Evolutionary conservation across 371 early-diverging fungal species (phyloP).

Genomic region (Synchytrium microbalum): DNA sequence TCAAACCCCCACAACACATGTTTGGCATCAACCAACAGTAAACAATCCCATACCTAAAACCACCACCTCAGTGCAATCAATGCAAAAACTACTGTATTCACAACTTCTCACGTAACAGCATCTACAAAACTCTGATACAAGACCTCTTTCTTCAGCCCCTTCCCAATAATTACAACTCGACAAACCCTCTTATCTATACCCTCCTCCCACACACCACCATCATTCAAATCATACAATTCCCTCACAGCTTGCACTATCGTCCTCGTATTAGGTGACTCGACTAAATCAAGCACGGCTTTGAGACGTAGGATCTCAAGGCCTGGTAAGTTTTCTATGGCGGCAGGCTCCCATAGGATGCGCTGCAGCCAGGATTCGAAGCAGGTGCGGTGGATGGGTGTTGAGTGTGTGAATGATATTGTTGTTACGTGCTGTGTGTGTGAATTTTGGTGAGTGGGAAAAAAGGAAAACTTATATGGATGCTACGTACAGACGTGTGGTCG

Average conservation of each 20-base stretch:
- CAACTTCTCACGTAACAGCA: too few species aligned
- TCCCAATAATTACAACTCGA: slow-evolving; percentile 67
- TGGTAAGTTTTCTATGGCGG: not conserved
- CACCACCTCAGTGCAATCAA: too few species aligned
- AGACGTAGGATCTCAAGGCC: slow-evolving; percentile 63
- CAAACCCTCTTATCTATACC: slow-evolving; percentile 25
- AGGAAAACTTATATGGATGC: not conserved
- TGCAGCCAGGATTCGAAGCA: slow-evolving; percentile 83
- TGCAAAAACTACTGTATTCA: too few species aligned
- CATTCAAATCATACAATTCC: slow-evolving; percentile 82
- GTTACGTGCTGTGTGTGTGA: slow-evolving; percentile 27
- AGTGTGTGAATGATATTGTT: slow-evolving; percentile 30
- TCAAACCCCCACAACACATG: slow-evolving; percentile 35
- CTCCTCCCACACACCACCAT: slow-evolving; percentile 29
- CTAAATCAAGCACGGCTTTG: slow-evolving; percentile 66
- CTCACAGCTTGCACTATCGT: slow-evolving; percentile 78
- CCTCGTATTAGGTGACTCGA: slow-evolving; percentile 29
- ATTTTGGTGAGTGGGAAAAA: slow-evolving; percentile 3
- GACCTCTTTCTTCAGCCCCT: not conserved
- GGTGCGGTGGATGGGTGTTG: slow-evolving; percentile 20
- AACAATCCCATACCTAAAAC: too few species aligned
- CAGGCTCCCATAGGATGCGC: slow-evolving; percentile 77
- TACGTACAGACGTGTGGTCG: slow-evolving; percentile 20
- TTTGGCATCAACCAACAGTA: slow-evolving; percentile 91
- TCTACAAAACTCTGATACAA: too few species aligned